phyloP scores from a whole-genome alignment of 176 grass and related monocot genomes.

The Oryza australiensis region DNA sequence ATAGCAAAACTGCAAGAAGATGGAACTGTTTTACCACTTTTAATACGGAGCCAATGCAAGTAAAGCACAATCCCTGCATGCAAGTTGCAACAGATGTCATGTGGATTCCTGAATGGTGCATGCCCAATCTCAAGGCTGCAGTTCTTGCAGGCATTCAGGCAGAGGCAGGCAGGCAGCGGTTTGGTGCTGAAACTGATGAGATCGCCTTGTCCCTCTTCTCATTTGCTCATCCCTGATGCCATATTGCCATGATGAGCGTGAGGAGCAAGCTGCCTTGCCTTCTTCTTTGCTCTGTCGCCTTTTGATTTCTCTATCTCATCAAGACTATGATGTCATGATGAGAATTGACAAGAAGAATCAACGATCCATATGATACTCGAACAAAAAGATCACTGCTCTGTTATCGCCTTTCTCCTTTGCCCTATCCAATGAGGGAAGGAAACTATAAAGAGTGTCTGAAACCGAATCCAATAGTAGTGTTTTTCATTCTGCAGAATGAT shows the following conservation, averaged over 20 bases:
- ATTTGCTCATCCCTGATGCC: conserved; percentile 48
- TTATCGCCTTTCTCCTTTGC: conserved; percentile 9
- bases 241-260: conserved; percentile 36
- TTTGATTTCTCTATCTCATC: conserved; percentile 41
- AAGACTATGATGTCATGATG: conserved; percentile 41
- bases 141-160: conserved; percentile 14
- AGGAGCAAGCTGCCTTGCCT: conserved; percentile 23
- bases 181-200: conserved; percentile 24
- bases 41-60: conserved; percentile 21
- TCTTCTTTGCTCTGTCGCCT: conserved; percentile 27
- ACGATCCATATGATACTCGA: conserved; percentile 35
- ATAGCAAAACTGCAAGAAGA: conserved; percentile 28
- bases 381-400: conserved; percentile 19
- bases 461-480: conserved; percentile 12
- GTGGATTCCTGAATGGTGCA: conserved; percentile 30
- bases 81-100: conserved; percentile 30
- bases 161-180: conserved; percentile 3
- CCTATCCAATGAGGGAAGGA: conserved; percentile 14
- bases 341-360: conserved; percentile 12
- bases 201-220: conserved; percentile 30
- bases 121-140: conserved; percentile 22
- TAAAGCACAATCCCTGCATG: background rate
- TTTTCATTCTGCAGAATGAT: background rate
- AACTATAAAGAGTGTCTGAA: conserved; percentile 31
- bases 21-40: conserved; percentile 13